Conservation (phyloP, 2,329 filamentous ascomycete species). For the Alternaria dauci region DNA sequence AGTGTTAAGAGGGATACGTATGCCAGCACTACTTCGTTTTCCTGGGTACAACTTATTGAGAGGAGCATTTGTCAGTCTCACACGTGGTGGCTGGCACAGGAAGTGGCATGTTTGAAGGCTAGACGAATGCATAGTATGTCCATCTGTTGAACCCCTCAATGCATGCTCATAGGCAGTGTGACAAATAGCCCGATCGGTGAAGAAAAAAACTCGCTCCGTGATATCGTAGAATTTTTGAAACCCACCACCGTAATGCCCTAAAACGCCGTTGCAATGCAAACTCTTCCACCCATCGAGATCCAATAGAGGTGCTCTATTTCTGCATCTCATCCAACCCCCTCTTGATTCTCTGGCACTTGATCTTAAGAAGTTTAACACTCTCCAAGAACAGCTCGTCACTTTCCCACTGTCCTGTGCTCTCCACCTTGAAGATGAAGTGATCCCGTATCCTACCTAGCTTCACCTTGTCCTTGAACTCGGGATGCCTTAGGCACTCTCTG, state of each 20-base stretch:
- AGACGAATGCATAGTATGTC: conserved; percentile 2
- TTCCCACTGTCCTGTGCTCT: conserved; percentile 94
- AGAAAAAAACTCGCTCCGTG: conserved; percentile 19
- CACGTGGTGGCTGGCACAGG: background rate
- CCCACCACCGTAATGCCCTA: conserved; percentile 22
- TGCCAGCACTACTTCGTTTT: background rate
- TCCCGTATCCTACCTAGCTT: conserved; percentile 88
- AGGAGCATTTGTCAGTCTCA: background rate
- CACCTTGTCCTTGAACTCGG: conserved; percentile 94
- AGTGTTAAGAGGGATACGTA: no score
- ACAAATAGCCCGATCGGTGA: background rate
- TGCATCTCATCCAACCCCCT: conserved; percentile 66
- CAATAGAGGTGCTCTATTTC: conserved; percentile 16
- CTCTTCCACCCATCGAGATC: background rate
- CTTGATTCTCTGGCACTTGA: conserved; percentile 80
- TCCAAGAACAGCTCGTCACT: conserved; percentile 95
- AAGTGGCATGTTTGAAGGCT: background rate
- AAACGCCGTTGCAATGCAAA: conserved; percentile 39
- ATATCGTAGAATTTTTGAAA: conserved; percentile 34
- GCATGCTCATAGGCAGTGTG: background rate
- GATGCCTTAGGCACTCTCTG: conserved; percentile 88
- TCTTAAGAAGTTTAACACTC: conserved; percentile 82
- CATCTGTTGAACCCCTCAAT: background rate
- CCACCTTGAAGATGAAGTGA: conserved; percentile 96
- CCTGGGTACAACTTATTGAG: background rate